Conservation (phyloP, 2,329 filamentous ascomycete genomes). For the Lasiodiplodia citricola region DNA sequence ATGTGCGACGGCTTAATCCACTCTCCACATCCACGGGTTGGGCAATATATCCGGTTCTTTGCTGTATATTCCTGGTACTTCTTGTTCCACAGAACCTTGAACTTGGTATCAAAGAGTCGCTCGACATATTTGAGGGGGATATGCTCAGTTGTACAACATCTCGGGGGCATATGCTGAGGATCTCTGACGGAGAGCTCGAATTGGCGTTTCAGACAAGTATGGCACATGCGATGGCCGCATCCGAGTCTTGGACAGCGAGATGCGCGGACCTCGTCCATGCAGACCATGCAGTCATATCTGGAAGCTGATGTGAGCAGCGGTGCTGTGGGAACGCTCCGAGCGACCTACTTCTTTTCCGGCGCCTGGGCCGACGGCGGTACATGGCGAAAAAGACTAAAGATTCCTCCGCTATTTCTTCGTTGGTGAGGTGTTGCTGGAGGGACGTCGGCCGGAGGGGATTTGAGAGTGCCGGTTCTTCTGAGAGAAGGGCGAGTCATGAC, state of each 20-base stretch:
- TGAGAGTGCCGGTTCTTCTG: slow-evolving; percentile 39
- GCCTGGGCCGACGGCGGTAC: slow-evolving; percentile 34
- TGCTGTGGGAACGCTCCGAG: slow-evolving; percentile 29
- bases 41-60: slow-evolving; percentile 78
- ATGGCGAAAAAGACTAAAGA: slow-evolving; percentile 40
- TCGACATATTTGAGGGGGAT: slow-evolving; percentile 81
- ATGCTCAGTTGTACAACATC: slow-evolving; percentile 74
- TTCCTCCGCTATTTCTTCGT: slow-evolving; percentile 40
- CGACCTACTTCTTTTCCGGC: slow-evolving; percentile 36
- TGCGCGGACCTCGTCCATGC: slow-evolving; percentile 8
- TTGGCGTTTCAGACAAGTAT: slow-evolving; percentile 72
- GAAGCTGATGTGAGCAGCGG: neutral
- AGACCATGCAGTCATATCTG: slow-evolving; percentile 16
- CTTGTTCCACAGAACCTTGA: slow-evolving; percentile 80
- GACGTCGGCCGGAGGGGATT: slow-evolving; percentile 33
- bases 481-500: slow-evolving; percentile 38
- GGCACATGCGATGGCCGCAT: slow-evolving; percentile 83
- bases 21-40: slow-evolving; percentile 72
- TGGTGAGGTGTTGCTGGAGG: slow-evolving; percentile 31
- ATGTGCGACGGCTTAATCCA: slow-evolving; percentile 79
- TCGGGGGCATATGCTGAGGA: slow-evolving; percentile 81
- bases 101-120: slow-evolving; percentile 71
- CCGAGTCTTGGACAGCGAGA: slow-evolving; percentile 64
- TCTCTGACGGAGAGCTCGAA: slow-evolving; percentile 80
- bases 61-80: slow-evolving; percentile 80